Evolutionary conservation across 2,329 filamentous ascomycete genomes (phyloP).

Genomic region (Lasiodiplodia sp.): DNA sequence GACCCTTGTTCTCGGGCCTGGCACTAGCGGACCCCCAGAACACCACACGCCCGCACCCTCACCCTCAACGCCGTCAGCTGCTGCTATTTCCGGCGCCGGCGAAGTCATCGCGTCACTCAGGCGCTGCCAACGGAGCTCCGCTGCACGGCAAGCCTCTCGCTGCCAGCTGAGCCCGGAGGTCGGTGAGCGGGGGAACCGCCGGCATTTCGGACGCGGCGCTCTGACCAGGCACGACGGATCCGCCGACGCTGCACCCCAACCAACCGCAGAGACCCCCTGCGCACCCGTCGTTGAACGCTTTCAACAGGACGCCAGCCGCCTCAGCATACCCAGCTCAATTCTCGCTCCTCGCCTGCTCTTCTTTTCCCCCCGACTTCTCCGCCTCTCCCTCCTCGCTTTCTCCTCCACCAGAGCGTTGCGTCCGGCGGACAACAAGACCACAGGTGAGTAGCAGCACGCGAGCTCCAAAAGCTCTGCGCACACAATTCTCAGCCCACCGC

Average conservation of each 20-base stretch:
- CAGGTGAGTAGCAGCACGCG: constrained; percentile 7
- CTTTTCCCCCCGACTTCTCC: constrained; percentile 10
- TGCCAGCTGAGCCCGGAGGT: background rate
- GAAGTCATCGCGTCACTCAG: background rate
- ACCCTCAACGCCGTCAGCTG: background rate
- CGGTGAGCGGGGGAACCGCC: constrained; percentile 1
- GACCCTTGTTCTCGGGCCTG: constrained; percentile 9
- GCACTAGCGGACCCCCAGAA: background rate
- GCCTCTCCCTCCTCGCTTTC: background rate
- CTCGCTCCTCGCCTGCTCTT: constrained; percentile 13
- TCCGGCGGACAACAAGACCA: constrained; percentile 10
- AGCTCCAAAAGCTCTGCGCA: constrained; percentile 8
- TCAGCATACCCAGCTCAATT: constrained; percentile 17
- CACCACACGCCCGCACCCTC: background rate
- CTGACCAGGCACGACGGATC: constrained; percentile 1
- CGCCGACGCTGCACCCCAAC: constrained; percentile 3
- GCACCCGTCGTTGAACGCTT: constrained; percentile 14
- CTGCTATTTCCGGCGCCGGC: constrained; percentile 6
- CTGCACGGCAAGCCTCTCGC: background rate
- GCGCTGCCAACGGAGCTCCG: background rate
- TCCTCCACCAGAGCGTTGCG: constrained; percentile 13
- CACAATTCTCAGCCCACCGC: constrained; percentile 2
- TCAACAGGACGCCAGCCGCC: constrained; percentile 17
- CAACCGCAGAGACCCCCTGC: constrained; percentile 20
- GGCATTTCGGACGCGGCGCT: background rate